Evolutionary conservation across 2,329 filamentous ascomycete species (phyloP).

Genomic region (Colletotrichum chrysophilum): DNA sequence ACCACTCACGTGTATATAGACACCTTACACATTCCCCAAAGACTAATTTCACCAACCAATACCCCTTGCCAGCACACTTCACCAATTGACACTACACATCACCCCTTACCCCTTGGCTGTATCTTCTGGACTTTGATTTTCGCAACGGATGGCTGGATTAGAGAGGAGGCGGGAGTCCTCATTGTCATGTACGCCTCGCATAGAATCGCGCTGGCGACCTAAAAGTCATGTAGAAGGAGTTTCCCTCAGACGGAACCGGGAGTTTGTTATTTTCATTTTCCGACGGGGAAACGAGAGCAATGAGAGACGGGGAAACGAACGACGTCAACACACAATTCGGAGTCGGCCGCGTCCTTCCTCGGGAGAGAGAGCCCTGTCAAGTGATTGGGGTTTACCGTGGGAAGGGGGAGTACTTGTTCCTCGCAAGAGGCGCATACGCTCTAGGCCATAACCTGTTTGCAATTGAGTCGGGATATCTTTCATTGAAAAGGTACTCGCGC

Average conservation of each 20-base stretch:
- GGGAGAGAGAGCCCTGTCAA: neutral
- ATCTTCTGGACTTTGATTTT: constrained; percentile 24
- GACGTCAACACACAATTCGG: constrained; percentile 13
- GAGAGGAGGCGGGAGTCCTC: constrained; percentile 20
- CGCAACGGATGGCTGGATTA: constrained; percentile 22
- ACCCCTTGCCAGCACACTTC: constrained; percentile 20
- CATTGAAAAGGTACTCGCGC: neutral
- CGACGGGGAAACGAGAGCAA: constrained; percentile 19
- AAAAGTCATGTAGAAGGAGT: constrained; percentile 27
- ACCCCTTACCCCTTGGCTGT: constrained; percentile 19
- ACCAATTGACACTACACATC: constrained; percentile 16
- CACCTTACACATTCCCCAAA: constrained; percentile 16
- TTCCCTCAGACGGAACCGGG: constrained; percentile 21
- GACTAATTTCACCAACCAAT: constrained; percentile 24
- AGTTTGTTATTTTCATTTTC: constrained; percentile 16
- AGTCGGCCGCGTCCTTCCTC: constrained; percentile 17
- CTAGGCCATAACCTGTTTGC: constrained; percentile 7
- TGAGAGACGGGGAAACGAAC: constrained; percentile 20
- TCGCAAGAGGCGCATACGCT: neutral
- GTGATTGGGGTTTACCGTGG: constrained; percentile 5
- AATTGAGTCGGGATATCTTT: constrained; percentile 1
- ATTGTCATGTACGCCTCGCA: constrained; percentile 26
- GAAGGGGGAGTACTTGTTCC: neutral
- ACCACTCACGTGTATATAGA: constrained; percentile 24
- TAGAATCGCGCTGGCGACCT: constrained; percentile 19